phyloP scores from a whole-genome alignment of 805 yeast species.

The Ogataea parapolymorpha region DNA sequence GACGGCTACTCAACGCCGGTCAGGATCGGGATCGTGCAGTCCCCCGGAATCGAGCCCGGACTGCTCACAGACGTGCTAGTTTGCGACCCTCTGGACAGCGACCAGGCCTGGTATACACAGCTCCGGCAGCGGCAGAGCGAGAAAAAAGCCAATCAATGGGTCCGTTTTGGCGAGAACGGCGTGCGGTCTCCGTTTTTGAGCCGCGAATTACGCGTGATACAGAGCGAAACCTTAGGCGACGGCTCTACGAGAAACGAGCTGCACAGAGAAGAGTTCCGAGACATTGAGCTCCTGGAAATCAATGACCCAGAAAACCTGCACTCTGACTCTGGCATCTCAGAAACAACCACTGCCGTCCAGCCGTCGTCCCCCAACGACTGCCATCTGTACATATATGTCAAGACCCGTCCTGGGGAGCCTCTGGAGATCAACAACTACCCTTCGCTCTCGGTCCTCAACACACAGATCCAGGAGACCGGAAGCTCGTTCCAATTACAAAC shows the following conservation, averaged over 20 bases:
- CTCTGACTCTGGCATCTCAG: neutral
- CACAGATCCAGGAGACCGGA: conserved; percentile 9
- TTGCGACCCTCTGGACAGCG: conserved; percentile 30
- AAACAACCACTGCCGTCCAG: neutral
- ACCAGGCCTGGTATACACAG: conserved; percentile 19
- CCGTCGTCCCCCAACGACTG: conserved; percentile 10
- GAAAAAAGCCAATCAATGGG: conserved; percentile 9
- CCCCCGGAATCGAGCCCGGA: conserved; percentile 18
- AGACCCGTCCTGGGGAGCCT: conserved; percentile 20
- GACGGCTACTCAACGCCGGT: conserved; percentile 7
- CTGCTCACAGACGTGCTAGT: conserved; percentile 26
- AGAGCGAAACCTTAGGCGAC: conserved; percentile 26
- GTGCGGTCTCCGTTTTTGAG: conserved; percentile 31
- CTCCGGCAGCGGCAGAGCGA: conserved; percentile 10
- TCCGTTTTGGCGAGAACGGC: conserved; percentile 15
- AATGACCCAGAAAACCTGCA: conserved; percentile 1
- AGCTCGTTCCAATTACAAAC: conserved; percentile 14
- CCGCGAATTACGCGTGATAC: conserved; percentile 28
- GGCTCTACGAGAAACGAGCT: conserved; percentile 15
- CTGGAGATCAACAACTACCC: conserved; percentile 28
- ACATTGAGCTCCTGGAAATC: conserved; percentile 31
- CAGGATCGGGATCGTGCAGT: conserved; percentile 29
- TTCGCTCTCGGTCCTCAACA: conserved; percentile 23
- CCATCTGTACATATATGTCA: conserved; percentile 31
- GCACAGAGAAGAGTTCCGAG: conserved; percentile 26